Evolutionary conservation across 345 rosid species (phyloP).

Genomic region (Linum tenue): DNA sequence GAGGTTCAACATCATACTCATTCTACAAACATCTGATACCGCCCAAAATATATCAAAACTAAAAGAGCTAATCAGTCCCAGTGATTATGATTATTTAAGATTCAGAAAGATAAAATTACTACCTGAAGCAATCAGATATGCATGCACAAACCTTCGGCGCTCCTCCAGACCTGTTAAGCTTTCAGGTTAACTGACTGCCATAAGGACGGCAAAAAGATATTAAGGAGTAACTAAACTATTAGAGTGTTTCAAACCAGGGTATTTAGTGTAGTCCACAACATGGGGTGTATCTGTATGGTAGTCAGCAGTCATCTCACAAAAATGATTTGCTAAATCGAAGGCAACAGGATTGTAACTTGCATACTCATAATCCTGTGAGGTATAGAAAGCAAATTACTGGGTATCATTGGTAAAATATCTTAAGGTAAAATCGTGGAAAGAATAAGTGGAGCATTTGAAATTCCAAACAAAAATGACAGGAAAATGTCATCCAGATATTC

Average conservation of each 20-base stretch:
- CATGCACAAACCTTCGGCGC: constrained; percentile 44
- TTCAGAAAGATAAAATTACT: no score
- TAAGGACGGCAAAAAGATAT: neutral
- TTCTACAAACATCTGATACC: neutral
- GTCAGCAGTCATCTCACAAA: constrained; percentile 31
- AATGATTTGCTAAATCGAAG: constrained; percentile 30
- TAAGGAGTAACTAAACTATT: neutral
- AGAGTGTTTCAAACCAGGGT: constrained; percentile 18
- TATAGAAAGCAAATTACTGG: neutral
- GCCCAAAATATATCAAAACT: neutral
- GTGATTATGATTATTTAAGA: no score
- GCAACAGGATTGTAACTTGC: constrained; percentile 28
- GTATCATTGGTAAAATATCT: neutral
- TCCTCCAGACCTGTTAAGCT: constrained; percentile 54
- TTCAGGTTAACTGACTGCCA: constrained; percentile 7
- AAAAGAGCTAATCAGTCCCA: neutral
- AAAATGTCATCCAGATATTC: no score
- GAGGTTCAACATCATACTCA: neutral
- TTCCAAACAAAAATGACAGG: no score
- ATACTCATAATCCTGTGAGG: constrained; percentile 25
- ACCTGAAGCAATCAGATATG: constrained; percentile 59
- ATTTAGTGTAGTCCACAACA: constrained; percentile 22
- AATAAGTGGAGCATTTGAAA: no score
- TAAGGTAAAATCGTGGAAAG: no score
- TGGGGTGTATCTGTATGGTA: constrained; percentile 27